Evolutionary conservation across 768 basidiomycete genomes (phyloP).

Genomic region (Inosperma sp.): DNA sequence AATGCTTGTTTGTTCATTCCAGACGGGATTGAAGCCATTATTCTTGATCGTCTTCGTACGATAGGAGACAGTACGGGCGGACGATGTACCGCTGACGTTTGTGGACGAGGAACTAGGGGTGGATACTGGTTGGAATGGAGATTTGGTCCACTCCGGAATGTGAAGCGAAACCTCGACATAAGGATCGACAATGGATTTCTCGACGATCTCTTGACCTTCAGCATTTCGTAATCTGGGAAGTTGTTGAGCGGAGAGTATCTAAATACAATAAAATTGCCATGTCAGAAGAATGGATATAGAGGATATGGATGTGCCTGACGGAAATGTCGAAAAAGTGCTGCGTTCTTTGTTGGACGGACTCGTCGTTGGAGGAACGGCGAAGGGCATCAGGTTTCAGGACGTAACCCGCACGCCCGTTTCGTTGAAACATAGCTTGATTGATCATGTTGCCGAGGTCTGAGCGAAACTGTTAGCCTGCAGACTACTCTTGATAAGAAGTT

Average conservation of each 20-base stretch:
- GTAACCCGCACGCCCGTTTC: conserved; percentile 85
- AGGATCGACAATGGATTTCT: conserved; percentile 58
- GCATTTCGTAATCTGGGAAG: conserved; percentile 70
- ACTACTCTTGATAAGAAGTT: conserved; percentile 17
- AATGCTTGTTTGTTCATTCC: conserved; percentile 66
- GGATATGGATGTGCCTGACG: conserved; percentile 29
- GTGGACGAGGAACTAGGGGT: conserved; percentile 20
- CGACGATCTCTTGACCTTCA: conserved; percentile 52
- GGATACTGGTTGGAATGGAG: conserved; percentile 24
- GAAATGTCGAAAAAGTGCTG: conserved; percentile 62
- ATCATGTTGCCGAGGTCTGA: conserved; percentile 86
- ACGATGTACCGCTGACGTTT: conserved; percentile 23
- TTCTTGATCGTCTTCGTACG: conserved; percentile 68
- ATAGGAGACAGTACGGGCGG: conserved; percentile 44
- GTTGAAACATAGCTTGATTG: conserved; percentile 93
- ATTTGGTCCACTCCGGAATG: conserved; percentile 62
- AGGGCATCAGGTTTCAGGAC: conserved; percentile 84
- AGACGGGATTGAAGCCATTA: conserved; percentile 91
- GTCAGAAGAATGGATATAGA: neutral
- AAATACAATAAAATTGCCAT: neutral
- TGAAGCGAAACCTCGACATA: conserved; percentile 79
- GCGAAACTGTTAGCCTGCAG: neutral
- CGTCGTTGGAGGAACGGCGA: conserved; percentile 53
- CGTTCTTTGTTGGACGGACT: conserved; percentile 47
- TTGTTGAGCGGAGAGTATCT: conserved; percentile 82